A percentile compares a stretch with the other conserved stretches of the same genome.
These are phyloP conservation scores for Grammothele lineata DNA, from an alignment of 768 basidiomycete species.

Conservation along the genomic window DNA sequence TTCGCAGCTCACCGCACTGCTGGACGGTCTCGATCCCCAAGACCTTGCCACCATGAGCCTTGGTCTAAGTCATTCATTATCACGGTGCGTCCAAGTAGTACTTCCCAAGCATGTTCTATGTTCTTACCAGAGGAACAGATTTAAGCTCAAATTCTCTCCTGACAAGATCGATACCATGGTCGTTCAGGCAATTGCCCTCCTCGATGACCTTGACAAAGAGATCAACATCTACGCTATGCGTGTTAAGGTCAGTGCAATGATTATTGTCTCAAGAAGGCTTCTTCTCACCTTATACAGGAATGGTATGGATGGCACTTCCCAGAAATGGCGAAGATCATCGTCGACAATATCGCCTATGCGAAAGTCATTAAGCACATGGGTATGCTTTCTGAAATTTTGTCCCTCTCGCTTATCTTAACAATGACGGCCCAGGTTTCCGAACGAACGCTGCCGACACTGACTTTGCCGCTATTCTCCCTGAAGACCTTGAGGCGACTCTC, in stretches of 20 bases:
- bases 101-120: no score
- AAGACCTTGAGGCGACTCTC: conserved; percentile 92
- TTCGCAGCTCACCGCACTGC: conserved; percentile 75
- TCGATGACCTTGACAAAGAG: conserved; percentile 99
- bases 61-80: conserved; percentile 95
- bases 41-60: conserved; percentile 97
- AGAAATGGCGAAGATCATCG: conserved; percentile 97
- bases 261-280: not conserved
- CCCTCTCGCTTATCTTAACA: no score
- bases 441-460: conserved; percentile 87
- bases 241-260: conserved; percentile 65
- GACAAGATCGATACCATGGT: conserved; percentile 99
- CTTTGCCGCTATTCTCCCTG: conserved; percentile 88
- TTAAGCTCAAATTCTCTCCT: conserved; percentile 99
- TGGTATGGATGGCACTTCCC: conserved; percentile 99
- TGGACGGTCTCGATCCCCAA: conserved; percentile 89
- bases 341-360: conserved; percentile 96
- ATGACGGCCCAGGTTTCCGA: conserved; percentile 86
- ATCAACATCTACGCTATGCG: conserved; percentile 99
- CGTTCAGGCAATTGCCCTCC: conserved; percentile 94
- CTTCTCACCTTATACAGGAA: conserved; percentile 54
- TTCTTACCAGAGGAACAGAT: conserved; percentile 41
- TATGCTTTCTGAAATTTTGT: no score
- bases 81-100: conserved; percentile 75
- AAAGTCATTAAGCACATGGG: conserved; percentile 92